phyloP scores from a whole-genome alignment of 2,329 filamentous ascomycete genomes.

The Calonectria crousiana region DNA sequence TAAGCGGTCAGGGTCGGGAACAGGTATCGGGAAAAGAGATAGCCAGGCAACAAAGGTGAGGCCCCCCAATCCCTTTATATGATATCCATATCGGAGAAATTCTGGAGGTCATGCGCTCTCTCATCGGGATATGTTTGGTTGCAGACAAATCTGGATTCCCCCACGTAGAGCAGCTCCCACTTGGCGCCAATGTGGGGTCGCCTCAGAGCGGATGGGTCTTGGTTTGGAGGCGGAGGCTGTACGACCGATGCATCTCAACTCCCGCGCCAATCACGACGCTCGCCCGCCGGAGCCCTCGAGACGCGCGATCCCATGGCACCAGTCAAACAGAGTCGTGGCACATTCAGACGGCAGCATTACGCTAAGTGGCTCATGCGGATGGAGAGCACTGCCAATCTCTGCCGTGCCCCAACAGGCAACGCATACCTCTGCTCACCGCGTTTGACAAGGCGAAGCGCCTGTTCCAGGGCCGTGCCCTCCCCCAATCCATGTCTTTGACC shows the following conservation, averaged over 20 bases:
- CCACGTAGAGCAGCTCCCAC: slow-evolving; percentile 42
- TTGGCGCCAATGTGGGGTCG: slow-evolving; percentile 45
- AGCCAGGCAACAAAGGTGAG: slow-evolving; percentile 27
- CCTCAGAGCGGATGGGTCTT: slow-evolving; percentile 32
- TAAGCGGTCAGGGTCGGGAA: slow-evolving; percentile 13
- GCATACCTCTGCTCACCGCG: background rate
- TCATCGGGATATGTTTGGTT: slow-evolving; percentile 44
- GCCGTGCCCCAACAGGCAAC: slow-evolving; percentile 20
- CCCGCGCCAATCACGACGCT: slow-evolving; percentile 47
- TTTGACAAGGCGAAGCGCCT: slow-evolving; percentile 13
- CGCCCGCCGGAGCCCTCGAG: slow-evolving; percentile 30
- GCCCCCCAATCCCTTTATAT: slow-evolving; percentile 40
- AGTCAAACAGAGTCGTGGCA: slow-evolving; percentile 35
- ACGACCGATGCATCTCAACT: slow-evolving; percentile 42
- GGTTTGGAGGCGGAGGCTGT: slow-evolving; percentile 40
- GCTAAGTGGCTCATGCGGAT: slow-evolving; percentile 32
- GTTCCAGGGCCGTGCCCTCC: background rate
- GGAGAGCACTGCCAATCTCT: slow-evolving; percentile 26
- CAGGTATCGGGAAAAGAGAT: slow-evolving; percentile 32
- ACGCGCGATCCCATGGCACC: slow-evolving; percentile 39
- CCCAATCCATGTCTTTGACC: slow-evolving; percentile 9
- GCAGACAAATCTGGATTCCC: slow-evolving; percentile 44
- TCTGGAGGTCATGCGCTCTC: slow-evolving; percentile 46
- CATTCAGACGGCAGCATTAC: slow-evolving; percentile 34
- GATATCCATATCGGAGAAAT: slow-evolving; percentile 38